Evolutionary conservation across 805 yeast genomes (phyloP).

Genomic region (Saccharomyces cerevisiae): DNA sequence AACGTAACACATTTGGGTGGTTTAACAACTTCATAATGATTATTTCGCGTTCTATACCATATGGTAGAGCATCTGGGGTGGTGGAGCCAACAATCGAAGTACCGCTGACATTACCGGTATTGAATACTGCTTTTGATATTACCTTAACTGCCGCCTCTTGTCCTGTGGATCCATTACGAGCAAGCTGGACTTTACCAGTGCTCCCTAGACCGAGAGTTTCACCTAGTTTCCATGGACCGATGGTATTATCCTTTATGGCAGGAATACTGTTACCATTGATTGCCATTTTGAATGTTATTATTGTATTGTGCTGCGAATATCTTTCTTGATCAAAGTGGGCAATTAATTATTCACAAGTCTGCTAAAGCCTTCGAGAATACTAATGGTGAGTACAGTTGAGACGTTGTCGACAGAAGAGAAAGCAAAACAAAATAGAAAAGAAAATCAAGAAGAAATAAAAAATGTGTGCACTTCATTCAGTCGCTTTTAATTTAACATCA

Average conservation of each 20-base stretch:
- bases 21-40: slow-evolving; percentile 75
- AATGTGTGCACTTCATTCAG: background rate
- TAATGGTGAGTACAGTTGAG: background rate
- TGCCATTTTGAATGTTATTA: background rate
- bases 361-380: background rate
- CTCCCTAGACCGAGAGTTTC: slow-evolving; percentile 94
- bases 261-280: slow-evolving; percentile 9
- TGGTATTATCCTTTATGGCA: slow-evolving; percentile 33
- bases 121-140: slow-evolving; percentile 74
- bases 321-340: background rate
- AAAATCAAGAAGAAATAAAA: background rate
- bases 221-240: slow-evolving; percentile 97
- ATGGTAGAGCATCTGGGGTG: slow-evolving; percentile 52
- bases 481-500: background rate
- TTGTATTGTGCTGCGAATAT: background rate
- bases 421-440: background rate
- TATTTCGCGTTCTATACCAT: slow-evolving; percentile 81
- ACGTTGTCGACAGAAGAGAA: background rate
- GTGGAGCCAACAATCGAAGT: slow-evolving; percentile 35
- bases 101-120: slow-evolving; percentile 19
- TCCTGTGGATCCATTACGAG: slow-evolving; percentile 76
- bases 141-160: slow-evolving; percentile 94
- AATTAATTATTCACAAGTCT: background rate
- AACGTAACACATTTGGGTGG: slow-evolving; percentile 69
- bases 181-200: slow-evolving; percentile 88